Conservation (phyloP, 306 rosid species). For the Casuarina glauca region DNA sequence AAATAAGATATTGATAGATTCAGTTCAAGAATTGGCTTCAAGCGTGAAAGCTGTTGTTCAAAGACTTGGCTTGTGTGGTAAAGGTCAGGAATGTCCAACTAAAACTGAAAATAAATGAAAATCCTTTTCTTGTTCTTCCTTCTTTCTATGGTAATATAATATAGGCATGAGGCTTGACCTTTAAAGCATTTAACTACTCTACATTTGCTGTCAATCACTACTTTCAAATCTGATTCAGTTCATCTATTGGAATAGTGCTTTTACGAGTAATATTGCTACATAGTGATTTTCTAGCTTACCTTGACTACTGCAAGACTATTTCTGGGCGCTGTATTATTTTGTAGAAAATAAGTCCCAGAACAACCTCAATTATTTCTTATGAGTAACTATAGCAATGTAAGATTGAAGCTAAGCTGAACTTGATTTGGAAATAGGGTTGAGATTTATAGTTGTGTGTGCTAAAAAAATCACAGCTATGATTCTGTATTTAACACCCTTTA, state of each 20-base stretch:
- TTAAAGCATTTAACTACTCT: background rate
- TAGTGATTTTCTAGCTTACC: background rate
- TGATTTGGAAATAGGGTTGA: background rate
- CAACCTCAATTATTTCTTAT: background rate
- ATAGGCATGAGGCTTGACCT: background rate
- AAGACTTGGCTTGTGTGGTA: constrained; percentile 78
- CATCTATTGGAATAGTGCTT: background rate
- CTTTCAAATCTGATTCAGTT: background rate
- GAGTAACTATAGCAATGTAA: background rate
- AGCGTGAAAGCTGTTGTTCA: constrained; percentile 92
- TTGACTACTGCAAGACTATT: background rate
- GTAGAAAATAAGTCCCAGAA: background rate
- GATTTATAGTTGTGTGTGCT: background rate
- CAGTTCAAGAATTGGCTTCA: constrained; percentile 76
- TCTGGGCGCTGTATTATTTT: background rate
- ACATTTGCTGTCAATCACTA: background rate
- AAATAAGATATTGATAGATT: constrained; percentile 64
- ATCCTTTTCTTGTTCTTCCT: background rate
- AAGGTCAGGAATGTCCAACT: constrained; percentile 45
- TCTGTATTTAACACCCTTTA: background rate
- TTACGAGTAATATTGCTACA: background rate
- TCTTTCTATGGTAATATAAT: background rate
- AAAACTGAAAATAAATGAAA: background rate
- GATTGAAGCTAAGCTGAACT: background rate
- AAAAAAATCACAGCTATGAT: background rate